Evolutionary conservation across 2,329 filamentous ascomycete genomes (phyloP), one percentile per base, ranked within the genome.

Genomic region (Colletotrichum kahawae): DNA sequence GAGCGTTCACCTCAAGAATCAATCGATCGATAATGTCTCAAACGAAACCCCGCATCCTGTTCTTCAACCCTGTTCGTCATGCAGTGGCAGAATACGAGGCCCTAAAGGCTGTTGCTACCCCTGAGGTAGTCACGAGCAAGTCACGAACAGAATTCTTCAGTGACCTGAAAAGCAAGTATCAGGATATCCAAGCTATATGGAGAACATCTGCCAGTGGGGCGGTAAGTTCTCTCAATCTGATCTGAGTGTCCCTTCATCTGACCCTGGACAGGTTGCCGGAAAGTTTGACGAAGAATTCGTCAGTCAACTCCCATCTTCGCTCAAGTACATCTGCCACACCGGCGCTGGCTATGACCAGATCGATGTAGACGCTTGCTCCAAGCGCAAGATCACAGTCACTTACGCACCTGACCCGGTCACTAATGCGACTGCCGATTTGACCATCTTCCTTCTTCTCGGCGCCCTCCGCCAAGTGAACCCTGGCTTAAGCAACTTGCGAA

Each of bases 201-300:
- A 65, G 79, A 10, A 80, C 78, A 12, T 80, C 79, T 34, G 78
- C 79, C 16, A 80, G 78, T 36, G 76, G 78, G n/a, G 70, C 67
- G 7, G 77, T 79, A 29, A 36, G 36, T 29, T 13, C 31, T 5
- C n/a, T 21, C n/a, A 8, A 24, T 36, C 5, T 13, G 27, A 4
- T 29, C 12, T 27, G 21, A 9, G 5, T 5, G 21, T 8, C 29
- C 12, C 9, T 16, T 16, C 34, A 36, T n/a, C 34, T 71, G 33
- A 43, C 16, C 10, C 14, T 33, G 29, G 13, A 13, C 21, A 77
- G 76, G 76, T 78, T 9, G 74, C 74, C 6, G 74, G 74, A 4
- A 72, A 75, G 8, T 90, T 90, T 77, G 80, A 90, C 78, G 78
- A 81, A 16, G 88, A 90, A 77, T 77, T 90, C 65, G 79, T 90